These are phyloP conservation scores for Domatiomyces globalis DNA, from an alignment of 2,329 filamentous ascomycete species.

Conservation along the genomic window DNA sequence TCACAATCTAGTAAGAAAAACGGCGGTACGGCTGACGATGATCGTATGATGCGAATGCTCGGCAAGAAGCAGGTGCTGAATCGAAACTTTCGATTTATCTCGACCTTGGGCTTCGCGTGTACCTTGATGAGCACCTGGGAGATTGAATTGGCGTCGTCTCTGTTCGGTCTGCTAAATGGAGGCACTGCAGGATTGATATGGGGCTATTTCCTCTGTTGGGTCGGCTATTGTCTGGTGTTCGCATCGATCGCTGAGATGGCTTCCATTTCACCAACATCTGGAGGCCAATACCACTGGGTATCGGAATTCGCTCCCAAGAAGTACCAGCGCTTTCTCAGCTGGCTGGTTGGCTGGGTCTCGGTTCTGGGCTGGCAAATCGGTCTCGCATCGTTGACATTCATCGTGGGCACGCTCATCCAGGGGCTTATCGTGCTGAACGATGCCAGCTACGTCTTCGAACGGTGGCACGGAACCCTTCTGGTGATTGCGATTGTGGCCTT, in stretches of 20 bases:
- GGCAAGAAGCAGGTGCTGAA: slow-evolving; percentile 26
- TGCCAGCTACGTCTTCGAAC: slow-evolving; percentile 27
- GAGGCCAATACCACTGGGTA: too few species aligned
- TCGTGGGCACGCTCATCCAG: slow-evolving; percentile 36
- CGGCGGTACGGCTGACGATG: slow-evolving; percentile 25
- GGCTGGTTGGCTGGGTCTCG: slow-evolving; percentile 32
- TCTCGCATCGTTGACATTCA: slow-evolving; percentile 34
- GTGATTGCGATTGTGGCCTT: slow-evolving; percentile 33
- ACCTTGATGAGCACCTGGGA: slow-evolving; percentile 22
- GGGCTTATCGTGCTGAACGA: slow-evolving; percentile 30
- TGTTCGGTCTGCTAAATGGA: slow-evolving; percentile 19
- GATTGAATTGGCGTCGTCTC: slow-evolving; percentile 13
- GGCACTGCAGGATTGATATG: slow-evolving; percentile 24
- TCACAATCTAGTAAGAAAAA: slow-evolving; percentile 15
- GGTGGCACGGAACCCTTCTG: slow-evolving; percentile 38
- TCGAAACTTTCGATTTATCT: slow-evolving; percentile 19
- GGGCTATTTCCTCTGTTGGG: slow-evolving; percentile 23
- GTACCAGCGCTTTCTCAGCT: neutral
- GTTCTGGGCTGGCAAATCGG: slow-evolving; percentile 38
- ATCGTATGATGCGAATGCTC: slow-evolving; percentile 26
- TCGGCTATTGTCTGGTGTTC: slow-evolving; percentile 19
- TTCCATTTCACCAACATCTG: slow-evolving; percentile 20
- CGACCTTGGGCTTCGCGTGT: slow-evolving; percentile 20
- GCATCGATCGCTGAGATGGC: slow-evolving; percentile 22
- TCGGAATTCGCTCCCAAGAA: neutral